These are phyloP conservation scores for Acacia acuminata DNA, from an alignment of 306 rosid genomes.

Conservation along the genomic window DNA sequence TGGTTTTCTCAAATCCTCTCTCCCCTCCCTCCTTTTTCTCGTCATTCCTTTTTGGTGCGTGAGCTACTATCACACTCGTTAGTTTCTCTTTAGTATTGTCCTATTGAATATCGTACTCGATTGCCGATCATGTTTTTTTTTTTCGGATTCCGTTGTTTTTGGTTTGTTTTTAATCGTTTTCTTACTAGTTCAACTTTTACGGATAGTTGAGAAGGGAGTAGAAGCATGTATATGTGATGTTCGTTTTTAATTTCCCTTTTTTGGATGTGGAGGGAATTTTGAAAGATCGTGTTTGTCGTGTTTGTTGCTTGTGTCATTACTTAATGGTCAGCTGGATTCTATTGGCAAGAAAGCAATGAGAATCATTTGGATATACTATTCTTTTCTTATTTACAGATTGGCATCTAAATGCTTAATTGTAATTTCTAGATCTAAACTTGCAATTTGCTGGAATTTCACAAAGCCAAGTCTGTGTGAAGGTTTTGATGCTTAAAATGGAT, in stretches of 20 bases:
- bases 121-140: conserved; percentile 43
- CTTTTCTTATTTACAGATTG: background rate
- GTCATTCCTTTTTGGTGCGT: conserved; percentile 48
- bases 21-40: conserved; percentile 7
- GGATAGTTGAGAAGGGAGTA: conserved; percentile 5
- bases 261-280: background rate
- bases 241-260: background rate
- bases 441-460: background rate
- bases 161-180: background rate
- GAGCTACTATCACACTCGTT: conserved; percentile 38
- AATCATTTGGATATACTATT: background rate
- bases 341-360: background rate
- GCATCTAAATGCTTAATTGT: background rate
- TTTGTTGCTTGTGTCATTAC: conserved; percentile 3
- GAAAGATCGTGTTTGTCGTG: background rate
- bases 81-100: background rate
- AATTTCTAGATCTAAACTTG: background rate
- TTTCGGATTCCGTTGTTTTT: conserved; percentile 16
- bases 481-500: background rate
- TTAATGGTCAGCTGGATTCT: background rate
- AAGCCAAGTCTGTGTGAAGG: background rate
- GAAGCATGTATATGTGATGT: conserved; percentile 7
- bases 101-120: background rate
- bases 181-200: background rate
- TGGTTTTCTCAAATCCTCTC: too few relatives aligned